A percentile compares a stretch with the other conserved stretches of the same genome.
Conservation (phyloP, 768 basidiomycete genomes). For the Imleria badia region DNA sequence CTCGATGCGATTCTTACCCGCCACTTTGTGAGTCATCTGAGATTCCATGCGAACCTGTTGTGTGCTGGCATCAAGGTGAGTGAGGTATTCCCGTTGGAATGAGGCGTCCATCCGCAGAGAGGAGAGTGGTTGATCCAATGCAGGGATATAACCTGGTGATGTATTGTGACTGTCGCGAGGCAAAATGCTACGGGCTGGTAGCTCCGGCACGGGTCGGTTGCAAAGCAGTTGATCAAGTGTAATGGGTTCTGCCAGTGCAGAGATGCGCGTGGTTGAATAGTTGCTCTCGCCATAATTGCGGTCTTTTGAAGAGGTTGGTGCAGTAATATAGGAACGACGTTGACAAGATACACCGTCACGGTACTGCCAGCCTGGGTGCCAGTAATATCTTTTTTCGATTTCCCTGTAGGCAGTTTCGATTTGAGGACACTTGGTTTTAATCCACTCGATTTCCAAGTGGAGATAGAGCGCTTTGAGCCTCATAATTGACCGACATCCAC, state of each 20-base stretch:
- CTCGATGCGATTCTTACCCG: too few species aligned
- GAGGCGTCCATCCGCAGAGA: too few species aligned
- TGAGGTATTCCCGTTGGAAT: too few species aligned
- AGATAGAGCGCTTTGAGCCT: constrained; percentile 10
- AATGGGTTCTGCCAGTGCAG: too few species aligned
- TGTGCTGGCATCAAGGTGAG: too few species aligned
- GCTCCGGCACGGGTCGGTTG: neutral
- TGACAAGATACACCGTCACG: too few species aligned
- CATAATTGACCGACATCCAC: constrained; percentile 37
- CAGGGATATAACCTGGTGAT: neutral
- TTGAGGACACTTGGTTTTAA: too few species aligned
- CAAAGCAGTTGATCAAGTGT: neutral
- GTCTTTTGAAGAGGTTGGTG: neutral
- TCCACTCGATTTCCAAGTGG: too few species aligned
- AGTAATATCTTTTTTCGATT: neutral
- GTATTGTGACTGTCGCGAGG: neutral
- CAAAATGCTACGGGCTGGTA: neutral
- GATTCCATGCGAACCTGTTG: neutral
- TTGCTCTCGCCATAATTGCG: neutral
- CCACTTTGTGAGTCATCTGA: neutral
- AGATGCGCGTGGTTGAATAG: neutral
- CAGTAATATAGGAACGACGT: too few species aligned
- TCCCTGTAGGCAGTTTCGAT: neutral
- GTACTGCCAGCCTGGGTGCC: too few species aligned
- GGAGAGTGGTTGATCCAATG: too few species aligned